phyloP scores from a whole-genome alignment of 1,139 yeast genomes.

The Geotrichum histeridarum region DNA sequence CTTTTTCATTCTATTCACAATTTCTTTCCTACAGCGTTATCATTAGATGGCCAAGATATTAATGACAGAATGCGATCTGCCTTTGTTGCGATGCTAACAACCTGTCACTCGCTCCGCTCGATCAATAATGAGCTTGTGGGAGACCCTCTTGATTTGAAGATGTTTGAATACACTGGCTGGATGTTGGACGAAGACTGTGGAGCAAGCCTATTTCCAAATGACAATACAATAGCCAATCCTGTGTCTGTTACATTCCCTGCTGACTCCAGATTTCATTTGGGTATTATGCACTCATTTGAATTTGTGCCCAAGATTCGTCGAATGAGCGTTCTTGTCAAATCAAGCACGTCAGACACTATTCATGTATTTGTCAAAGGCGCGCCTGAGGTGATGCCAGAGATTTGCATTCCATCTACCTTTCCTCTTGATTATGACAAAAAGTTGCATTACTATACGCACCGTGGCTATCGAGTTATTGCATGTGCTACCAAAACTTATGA shows the following conservation, averaged over 20 bases:
- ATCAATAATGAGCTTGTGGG: conserved; percentile 81
- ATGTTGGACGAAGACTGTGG: conserved; percentile 59
- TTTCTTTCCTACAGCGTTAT: conserved; percentile 19
- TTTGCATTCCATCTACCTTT: conserved; percentile 64
- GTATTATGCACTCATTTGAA: conserved; percentile 70
- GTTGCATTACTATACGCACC: conserved; percentile 79
- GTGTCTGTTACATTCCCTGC: conserved; percentile 32
- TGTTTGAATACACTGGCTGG: conserved; percentile 89
- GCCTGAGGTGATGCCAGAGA: conserved; percentile 85
- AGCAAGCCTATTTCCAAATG: conserved; percentile 36
- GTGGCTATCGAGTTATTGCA: conserved; percentile 92
- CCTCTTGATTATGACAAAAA: conserved; percentile 72
- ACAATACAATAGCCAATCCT: conserved; percentile 36
- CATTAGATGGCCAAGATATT: conserved; percentile 4
- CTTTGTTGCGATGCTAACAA: conserved; percentile 49
- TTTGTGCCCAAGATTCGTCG: conserved; percentile 79
- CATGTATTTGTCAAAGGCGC: conserved; percentile 85
- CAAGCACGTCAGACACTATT: conserved; percentile 32
- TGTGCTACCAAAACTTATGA: conserved; percentile 65
- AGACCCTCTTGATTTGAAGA: conserved; percentile 86
- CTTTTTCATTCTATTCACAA: conserved; percentile 40
- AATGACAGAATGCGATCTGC: conserved; percentile 13
- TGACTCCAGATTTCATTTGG: conserved; percentile 42
- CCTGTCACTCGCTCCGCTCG: conserved; percentile 80
- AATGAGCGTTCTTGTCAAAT: conserved; percentile 74